A percentile compares a stretch with the other conserved stretches of the same genome.
phyloP scores from a whole-genome alignment of 202 grass and related monocot species.

The Schoenoplectus tabernaemontani region DNA sequence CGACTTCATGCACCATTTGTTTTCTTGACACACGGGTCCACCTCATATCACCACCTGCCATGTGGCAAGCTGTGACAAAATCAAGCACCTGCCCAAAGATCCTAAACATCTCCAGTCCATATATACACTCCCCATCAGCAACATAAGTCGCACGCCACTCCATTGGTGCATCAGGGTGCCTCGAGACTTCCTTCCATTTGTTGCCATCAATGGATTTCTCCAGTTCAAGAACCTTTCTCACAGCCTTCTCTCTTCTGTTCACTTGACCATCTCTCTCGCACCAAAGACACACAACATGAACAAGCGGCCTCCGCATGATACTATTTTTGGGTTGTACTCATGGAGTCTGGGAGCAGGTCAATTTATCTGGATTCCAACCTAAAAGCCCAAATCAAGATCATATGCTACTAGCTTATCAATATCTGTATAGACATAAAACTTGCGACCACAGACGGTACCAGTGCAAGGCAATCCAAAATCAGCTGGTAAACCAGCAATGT shows the following conservation, averaged over 20 bases:
- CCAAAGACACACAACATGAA: slow-evolving; percentile 87
- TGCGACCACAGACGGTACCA: slow-evolving; percentile 45
- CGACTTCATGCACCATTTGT: slow-evolving; percentile 43
- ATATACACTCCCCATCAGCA: slow-evolving; percentile 37
- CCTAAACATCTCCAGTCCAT: slow-evolving; percentile 91
- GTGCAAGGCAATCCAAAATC: slow-evolving; percentile 65
- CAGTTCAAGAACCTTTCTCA: slow-evolving; percentile 79
- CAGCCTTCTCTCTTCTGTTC: slow-evolving; percentile 60
- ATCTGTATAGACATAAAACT: slow-evolving; percentile 79
- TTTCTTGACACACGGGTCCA: slow-evolving; percentile 52
- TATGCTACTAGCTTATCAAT: slow-evolving; percentile 67
- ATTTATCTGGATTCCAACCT: slow-evolving; percentile 47
- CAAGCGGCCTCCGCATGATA: slow-evolving; percentile 47
- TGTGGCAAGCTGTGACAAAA: slow-evolving; percentile 58
- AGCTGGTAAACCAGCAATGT: slow-evolving; percentile 56
- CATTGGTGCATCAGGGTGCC: slow-evolving; percentile 89
- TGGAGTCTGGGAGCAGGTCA: slow-evolving; percentile 43
- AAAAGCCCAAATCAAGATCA: slow-evolving; percentile 49
- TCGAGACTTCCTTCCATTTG: slow-evolving; percentile 50
- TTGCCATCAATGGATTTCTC: slow-evolving; percentile 26
- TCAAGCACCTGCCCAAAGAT: slow-evolving; percentile 87
- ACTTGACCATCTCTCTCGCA: slow-evolving; percentile 45
- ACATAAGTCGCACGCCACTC: slow-evolving; percentile 55
- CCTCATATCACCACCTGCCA: slow-evolving; percentile 28
- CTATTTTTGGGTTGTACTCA: slow-evolving; percentile 63